Evolutionary conservation across 306 rosid species (phyloP).

Genomic region (Cicer judaicum): DNA sequence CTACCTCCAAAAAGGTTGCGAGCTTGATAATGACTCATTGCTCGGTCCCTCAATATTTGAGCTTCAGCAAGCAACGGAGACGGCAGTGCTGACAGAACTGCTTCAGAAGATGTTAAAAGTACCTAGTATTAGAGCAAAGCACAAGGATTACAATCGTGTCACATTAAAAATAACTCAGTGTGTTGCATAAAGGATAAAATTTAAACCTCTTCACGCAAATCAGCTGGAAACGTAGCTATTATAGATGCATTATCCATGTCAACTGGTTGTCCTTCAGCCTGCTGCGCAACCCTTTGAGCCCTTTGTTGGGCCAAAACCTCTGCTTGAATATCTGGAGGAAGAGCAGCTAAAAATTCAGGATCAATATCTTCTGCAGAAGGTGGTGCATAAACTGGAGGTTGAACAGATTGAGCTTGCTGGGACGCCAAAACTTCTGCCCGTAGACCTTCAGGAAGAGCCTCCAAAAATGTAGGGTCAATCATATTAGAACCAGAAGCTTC

Average conservation of each 20-base stretch:
- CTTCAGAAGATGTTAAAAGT: slow-evolving; percentile 95
- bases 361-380: slow-evolving; percentile 95
- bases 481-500: slow-evolving; percentile 84
- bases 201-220: slow-evolving; percentile 96
- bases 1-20: slow-evolving; percentile 80
- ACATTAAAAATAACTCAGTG: slow-evolving; percentile 39
- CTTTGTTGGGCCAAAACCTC: slow-evolving; percentile 98
- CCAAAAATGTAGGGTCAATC: slow-evolving; percentile 96
- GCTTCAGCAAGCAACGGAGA: slow-evolving; percentile 96
- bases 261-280: slow-evolving; percentile 98
- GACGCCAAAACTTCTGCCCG: slow-evolving; percentile 97
- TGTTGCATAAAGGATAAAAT: slow-evolving; percentile 31
- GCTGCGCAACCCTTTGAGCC: slow-evolving; percentile 90
- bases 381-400: slow-evolving; percentile 83
- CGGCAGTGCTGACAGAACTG: slow-evolving; percentile 93
- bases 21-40: slow-evolving; percentile 98
- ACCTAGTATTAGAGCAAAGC: slow-evolving; percentile 61
- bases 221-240: slow-evolving; percentile 98
- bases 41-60: slow-evolving; percentile 93
- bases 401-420: slow-evolving; percentile 95
- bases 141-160: slow-evolving; percentile 35
- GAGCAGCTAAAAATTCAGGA: slow-evolving; percentile 98
- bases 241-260: slow-evolving; percentile 99
- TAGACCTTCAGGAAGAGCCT: slow-evolving; percentile 95
- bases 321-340: slow-evolving; percentile 97